phyloP scores from a whole-genome alignment of 108 stramenopile genomes.

The Cyclotella atomus region DNA sequence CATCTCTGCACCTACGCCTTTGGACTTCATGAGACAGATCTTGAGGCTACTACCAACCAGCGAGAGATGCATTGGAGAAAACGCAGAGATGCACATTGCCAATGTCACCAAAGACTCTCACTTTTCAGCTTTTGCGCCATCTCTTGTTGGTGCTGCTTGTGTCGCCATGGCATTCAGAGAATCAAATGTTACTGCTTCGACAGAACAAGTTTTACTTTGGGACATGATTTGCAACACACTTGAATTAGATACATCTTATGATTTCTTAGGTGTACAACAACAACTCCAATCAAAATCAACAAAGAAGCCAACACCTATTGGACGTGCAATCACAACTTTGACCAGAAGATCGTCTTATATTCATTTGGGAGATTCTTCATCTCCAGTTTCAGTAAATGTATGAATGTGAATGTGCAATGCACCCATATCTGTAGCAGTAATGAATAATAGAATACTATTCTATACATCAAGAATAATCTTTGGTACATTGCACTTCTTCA shows the following conservation, averaged over 20 bases:
- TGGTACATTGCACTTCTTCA: no score
- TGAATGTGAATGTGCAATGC: background rate
- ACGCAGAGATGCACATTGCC: constrained; percentile 20
- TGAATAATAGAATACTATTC: no score
- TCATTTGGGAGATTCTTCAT: background rate
- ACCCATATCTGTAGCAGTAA: no score
- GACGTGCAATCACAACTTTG: constrained; percentile 1
- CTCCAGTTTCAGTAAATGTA: background rate
- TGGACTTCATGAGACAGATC: constrained; percentile 45
- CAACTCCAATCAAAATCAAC: constrained; percentile 3
- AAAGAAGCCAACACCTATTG: background rate
- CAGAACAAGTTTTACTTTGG: constrained; percentile 11
- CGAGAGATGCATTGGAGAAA: background rate
- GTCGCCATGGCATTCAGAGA: constrained; percentile 14
- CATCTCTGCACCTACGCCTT: constrained; percentile 39
- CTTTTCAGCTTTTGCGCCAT: constrained; percentile 8
- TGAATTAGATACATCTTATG: constrained; percentile 13
- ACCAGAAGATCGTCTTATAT: background rate
- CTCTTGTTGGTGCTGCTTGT: constrained; percentile 26
- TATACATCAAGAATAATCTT: no score
- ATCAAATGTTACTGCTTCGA: background rate
- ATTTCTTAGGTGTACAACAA: constrained; percentile 4
- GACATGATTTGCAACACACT: constrained; percentile 14
- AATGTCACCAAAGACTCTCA: constrained; percentile 16
- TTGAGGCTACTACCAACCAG: constrained; percentile 26